Conservation (phyloP, 345 rosid species). For the Hypericum androsaemum region DNA sequence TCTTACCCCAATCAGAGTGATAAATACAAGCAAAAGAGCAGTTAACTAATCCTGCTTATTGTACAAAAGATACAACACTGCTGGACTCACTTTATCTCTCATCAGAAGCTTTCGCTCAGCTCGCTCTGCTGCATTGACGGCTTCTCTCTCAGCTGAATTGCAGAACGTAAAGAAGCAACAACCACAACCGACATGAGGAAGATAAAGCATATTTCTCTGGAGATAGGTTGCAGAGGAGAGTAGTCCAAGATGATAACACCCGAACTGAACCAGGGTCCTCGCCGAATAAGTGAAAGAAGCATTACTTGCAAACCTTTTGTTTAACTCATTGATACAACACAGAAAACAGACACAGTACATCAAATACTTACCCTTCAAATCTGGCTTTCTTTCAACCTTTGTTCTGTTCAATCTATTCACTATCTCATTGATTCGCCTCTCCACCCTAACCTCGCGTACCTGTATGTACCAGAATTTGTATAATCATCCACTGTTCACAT, state of each 20-base stretch:
- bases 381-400: conserved; percentile 84
- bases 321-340: background rate
- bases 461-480: conserved; percentile 17
- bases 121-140: conserved; percentile 80
- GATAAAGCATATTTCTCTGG: background rate
- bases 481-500: conserved; percentile 6
- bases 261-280: too few species aligned
- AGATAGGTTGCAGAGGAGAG: background rate
- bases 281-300: too few species aligned
- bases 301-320: too few species aligned
- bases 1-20: background rate
- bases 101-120: conserved; percentile 75
- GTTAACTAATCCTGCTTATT: too few species aligned
- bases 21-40: too few species aligned
- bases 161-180: background rate
- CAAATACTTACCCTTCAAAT: conserved; percentile 58
- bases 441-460: conserved; percentile 89
- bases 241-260: too few species aligned
- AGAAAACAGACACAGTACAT: conserved; percentile 1
- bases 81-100: conserved; percentile 69
- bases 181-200: conserved; percentile 3
- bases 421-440: conserved; percentile 83
- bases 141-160: conserved; percentile 82
- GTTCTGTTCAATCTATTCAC: conserved; percentile 92
- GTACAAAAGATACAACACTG: background rate